Conservation (phyloP, 768 basidiomycete species). For the Tulasnella sp. region DNA sequence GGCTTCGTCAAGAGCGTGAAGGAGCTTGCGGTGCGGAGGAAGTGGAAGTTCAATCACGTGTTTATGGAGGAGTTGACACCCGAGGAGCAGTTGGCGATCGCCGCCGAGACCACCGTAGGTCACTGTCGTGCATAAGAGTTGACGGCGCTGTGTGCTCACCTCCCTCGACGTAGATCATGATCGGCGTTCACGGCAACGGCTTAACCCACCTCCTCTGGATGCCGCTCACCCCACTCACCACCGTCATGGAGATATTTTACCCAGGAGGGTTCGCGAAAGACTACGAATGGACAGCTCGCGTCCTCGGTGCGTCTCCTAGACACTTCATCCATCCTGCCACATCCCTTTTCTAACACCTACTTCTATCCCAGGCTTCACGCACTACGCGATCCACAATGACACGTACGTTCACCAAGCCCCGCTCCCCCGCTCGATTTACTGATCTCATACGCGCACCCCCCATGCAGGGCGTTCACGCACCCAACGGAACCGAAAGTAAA, state of each 20-base stretch:
- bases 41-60: no score
- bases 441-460: no score
- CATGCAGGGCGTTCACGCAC: not conserved
- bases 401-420: not conserved
- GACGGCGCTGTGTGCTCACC: not conserved
- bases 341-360: not conserved
- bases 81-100: slow-evolving; percentile 29
- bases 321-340: not conserved
- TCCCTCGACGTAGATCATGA: slow-evolving; percentile 24
- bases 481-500: slow-evolving; percentile 12
- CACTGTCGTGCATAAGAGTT: not conserved
- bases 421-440: not conserved
- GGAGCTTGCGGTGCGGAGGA: slow-evolving; percentile 21
- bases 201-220: slow-evolving; percentile 31
- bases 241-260: slow-evolving; percentile 32
- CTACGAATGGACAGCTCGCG: slow-evolving; percentile 24
- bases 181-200: slow-evolving; percentile 30
- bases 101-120: slow-evolving; percentile 27
- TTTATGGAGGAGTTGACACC: slow-evolving; percentile 28
- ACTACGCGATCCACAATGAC: slow-evolving; percentile 29
- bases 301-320: slow-evolving; percentile 24
- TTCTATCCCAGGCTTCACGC: slow-evolving; percentile 15
- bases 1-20: slow-evolving; percentile 17
- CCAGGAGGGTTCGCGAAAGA: slow-evolving; percentile 28
- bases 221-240: slow-evolving; percentile 26